These are phyloP conservation scores for Cairneyella variabilis DNA, from an alignment of 495 filamentous ascomycete genomes.

Conservation along the genomic window DNA sequence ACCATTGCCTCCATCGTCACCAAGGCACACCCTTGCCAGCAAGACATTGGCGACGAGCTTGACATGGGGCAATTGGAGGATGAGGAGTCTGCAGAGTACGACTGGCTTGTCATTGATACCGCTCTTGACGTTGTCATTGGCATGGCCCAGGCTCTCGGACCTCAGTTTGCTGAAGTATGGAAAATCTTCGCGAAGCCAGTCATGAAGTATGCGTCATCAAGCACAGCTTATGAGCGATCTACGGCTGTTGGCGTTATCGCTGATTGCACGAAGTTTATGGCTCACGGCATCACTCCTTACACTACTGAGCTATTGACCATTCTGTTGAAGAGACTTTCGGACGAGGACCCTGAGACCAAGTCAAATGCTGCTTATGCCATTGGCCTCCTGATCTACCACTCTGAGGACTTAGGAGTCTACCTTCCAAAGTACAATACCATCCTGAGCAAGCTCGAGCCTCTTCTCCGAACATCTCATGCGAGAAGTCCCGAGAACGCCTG, in stretches of 20 bases:
- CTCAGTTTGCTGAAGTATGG: constrained; percentile 81
- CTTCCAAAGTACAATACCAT: constrained; percentile 72
- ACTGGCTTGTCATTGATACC: constrained; percentile 95
- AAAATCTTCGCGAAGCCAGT: constrained; percentile 90
- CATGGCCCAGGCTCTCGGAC: constrained; percentile 76
- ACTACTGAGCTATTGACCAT: constrained; percentile 73
- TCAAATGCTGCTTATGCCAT: constrained; percentile 91
- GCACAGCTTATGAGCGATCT: constrained; percentile 79
- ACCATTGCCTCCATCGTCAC: constrained; percentile 63
- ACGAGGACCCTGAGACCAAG: constrained; percentile 88
- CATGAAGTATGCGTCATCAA: constrained; percentile 79
- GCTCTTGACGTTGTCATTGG: constrained; percentile 85
- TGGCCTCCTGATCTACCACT: constrained; percentile 78
- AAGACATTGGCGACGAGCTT: constrained; percentile 77
- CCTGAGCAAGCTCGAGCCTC: constrained; percentile 75
- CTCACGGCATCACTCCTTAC: constrained; percentile 66
- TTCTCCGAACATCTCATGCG: constrained; percentile 70
- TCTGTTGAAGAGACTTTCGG: constrained; percentile 79
- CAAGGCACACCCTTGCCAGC: constrained; percentile 87
- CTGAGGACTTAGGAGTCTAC: constrained; percentile 65
- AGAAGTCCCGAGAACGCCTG: constrained; percentile 89
- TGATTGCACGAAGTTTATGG: constrained; percentile 88
- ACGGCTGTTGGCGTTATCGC: constrained; percentile 88
- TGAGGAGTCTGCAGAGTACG: constrained; percentile 89
- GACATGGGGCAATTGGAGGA: constrained; percentile 57